Percentiles rank a stretch among this genome's conserved stretches.
Conservation (phyloP, 768 basidiomycete genomes). For the Termitomyces sp. region DNA sequence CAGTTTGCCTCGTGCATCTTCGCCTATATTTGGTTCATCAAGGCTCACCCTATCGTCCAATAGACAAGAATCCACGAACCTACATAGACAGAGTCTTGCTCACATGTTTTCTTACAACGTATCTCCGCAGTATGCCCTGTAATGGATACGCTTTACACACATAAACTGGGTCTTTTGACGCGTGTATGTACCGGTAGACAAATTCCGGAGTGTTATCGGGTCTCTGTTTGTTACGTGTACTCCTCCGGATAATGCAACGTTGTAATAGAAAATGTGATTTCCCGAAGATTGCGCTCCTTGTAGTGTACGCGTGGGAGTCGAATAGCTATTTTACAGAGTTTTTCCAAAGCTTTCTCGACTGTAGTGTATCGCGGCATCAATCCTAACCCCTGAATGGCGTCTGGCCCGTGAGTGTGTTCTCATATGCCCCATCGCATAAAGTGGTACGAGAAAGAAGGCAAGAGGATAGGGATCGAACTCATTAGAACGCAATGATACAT, state of each 20-base stretch:
- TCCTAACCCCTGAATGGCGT: background rate
- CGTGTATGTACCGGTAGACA: background rate
- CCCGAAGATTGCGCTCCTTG: background rate
- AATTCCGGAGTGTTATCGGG: constrained; percentile 3
- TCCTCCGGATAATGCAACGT: background rate
- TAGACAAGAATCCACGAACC: background rate
- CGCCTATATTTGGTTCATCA: background rate
- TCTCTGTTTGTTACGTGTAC: background rate
- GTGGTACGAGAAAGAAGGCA: background rate
- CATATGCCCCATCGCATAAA: background rate
- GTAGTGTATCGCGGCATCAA: background rate
- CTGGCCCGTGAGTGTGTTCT: background rate
- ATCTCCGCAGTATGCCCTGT: background rate
- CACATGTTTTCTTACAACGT: constrained; percentile 3
- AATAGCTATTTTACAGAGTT: background rate
- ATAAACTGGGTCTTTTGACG: background rate
- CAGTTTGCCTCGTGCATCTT: background rate
- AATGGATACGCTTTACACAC: background rate
- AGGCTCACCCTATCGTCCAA: background rate
- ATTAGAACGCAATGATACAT: background rate
- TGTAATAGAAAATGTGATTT: background rate
- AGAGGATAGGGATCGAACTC: background rate
- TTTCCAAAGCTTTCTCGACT: background rate
- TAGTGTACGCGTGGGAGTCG: too few relatives aligned
- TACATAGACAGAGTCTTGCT: background rate